Evolutionary conservation across 495 filamentous ascomycete species (phyloP).

Genomic region (Xylaria venustula): DNA sequence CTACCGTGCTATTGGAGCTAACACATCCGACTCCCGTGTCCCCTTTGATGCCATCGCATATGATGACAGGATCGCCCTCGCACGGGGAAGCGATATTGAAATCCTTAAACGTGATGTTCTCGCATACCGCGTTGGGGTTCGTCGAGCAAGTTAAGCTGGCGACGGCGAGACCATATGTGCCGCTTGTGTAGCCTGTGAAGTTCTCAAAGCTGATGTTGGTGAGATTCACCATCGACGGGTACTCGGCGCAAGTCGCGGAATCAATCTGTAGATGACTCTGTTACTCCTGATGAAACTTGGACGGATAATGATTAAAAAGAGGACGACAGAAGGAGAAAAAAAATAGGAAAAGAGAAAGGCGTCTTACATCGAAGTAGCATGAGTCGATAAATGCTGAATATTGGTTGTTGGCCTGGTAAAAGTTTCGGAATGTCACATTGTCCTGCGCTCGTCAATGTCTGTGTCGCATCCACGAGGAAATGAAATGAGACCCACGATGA

Average conservation of each 20-base stretch:
- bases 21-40: conserved; percentile 50
- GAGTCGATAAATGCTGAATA: conserved; percentile 53
- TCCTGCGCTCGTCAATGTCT: conserved; percentile 20
- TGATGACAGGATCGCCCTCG: conserved; percentile 43
- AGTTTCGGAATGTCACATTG: conserved; percentile 59
- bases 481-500: conserved; percentile 29
- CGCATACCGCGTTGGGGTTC: conserved; percentile 50
- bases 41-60: conserved; percentile 53
- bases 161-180: conserved; percentile 47
- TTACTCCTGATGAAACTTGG: conserved; percentile 1
- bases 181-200: conserved; percentile 53
- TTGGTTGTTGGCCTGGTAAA: conserved; percentile 56
- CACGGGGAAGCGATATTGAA: conserved; percentile 51
- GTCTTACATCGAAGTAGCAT: conserved; percentile 58
- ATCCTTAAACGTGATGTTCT: conserved; percentile 48
- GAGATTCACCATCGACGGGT: conserved; percentile 55
- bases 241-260: conserved; percentile 42
- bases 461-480: neutral
- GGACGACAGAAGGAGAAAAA: neutral
- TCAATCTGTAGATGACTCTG: conserved; percentile 16
- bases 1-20: conserved; percentile 27
- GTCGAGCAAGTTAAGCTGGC: conserved; percentile 53
- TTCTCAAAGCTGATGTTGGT: conserved; percentile 56
- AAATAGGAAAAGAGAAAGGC: too few relatives aligned
- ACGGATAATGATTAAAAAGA: neutral